Evolutionary conservation across 2,329 filamentous ascomycete genomes (phyloP), one percentile per base, ranked within the genome.

Genomic region (Ophiobolus disseminans): DNA sequence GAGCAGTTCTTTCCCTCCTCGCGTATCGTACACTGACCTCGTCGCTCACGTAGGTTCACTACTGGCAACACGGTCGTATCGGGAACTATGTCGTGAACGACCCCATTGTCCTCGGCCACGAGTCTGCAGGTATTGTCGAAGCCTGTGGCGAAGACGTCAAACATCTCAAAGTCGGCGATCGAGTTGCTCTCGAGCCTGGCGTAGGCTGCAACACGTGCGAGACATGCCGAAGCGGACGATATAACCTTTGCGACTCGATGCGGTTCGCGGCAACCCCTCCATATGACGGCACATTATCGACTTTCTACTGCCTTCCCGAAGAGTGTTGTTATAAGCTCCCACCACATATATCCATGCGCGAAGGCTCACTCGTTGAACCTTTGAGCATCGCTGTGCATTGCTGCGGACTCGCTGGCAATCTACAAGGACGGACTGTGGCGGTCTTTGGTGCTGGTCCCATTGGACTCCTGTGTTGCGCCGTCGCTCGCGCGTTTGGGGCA

Each of bases 381-480:
- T 31, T 62, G 16, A 50, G 42, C 21, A 55, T 63, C 5, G 60
- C 54, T 16, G 57, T 62, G 26, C 60, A 63, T 50, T 42, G 54
- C 39, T 30, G 49, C 31, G 16, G 44, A 38, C 65, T 40, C 5
- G 65, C 6, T 21, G 36, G 40, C 13, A 35, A 32, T 14, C 6
- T 39, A 7, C 35, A 43, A 17, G 72, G 73, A 0, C 56, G 70
- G 36, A 63, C 48, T 9, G 68, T 76, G 0, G 66, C 75, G 7
- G 68, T 77, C 8, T 75, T 75, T 40, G 75, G 75, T 4, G 65
- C 67, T 20, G 75, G 75, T 2, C 73, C 75, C 0, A 88, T 96
- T 5, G 91, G 91, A 3, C 79, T 96, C 31, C 80, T 96, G 30
- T 94, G 90, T 76, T 87, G 86, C 23, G 89, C 90, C 5, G 91